Evolutionary conservation across 768 basidiomycete species (phyloP), one percentile per base, ranked within the genome.

Genomic region (Lactarius vividus): DNA sequence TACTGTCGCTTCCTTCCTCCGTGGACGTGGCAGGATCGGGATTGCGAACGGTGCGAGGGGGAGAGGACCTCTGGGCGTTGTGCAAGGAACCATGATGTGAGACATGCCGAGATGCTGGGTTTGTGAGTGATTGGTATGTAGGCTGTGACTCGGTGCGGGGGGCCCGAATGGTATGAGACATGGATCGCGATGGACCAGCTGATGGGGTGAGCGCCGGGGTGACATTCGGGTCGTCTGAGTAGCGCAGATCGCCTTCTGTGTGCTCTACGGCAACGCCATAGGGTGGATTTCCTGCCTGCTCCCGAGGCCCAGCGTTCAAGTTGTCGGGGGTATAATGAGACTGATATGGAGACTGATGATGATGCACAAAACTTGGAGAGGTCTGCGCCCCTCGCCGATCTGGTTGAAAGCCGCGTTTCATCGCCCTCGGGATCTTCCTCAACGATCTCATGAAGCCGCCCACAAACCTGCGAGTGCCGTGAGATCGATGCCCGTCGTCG

Each of bases 61-160:
- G 68, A n/a, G 70, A 70, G 23, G 61, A 46, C 31, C 56, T 63
- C 1, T 42, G 69, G 20, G 33, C 4, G 28, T 35, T 28, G 40
- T 69, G 67, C 16, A 64, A 52, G 11, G 69, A 68, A 29, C 62
- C 64, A n/a, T 63, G 66, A 3, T 70, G 69, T 26, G 62, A 65
- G 39, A 57, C 26, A 54, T 64, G 67, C 16, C 23, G 62, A 2
- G 61, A 29, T 15, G 64, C 63, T 16, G 61, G 64, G 62, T 63
- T 37, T 39, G 68, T 65, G 54, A 61, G 44, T 44, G 69, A 69
- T 15, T 68, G 66, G 44, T 59, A 62, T 13, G 68, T 67, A 42
- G 67, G 68, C n/a, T 69, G 67, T 28, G 69, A 70, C 58, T 62
- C 58, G 4, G 67, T 55, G 29, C 65, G 69, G 28, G 62, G 64